Evolutionary conservation across 2,329 filamentous ascomycete genomes (phyloP), one percentile per base, ranked within the genome.

Genomic region (Fusarium sp.): DNA sequence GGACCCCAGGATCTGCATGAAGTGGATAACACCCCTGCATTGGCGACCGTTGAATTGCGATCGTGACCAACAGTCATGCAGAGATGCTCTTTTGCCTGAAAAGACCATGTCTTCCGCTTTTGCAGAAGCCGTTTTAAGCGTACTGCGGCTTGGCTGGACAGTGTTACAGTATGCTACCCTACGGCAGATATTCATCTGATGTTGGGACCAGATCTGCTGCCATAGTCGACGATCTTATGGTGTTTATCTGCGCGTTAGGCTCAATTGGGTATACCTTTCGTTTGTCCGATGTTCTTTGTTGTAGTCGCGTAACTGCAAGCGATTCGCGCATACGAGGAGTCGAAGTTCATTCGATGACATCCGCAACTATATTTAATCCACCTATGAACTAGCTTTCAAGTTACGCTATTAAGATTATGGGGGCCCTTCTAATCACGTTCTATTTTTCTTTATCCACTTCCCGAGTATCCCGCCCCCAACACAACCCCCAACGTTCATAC

Each of bases 171-270:
- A 37, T 37, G 34, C 16, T 27, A 53, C 49, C 24, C 14, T 53
- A 22, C 30, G 30, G 47, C 22, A 37, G 2, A 37, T 51, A 25
- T 53, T 42, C 37, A 29, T 53, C 49, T 53, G 49, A 53, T 22
- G 24, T 53, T 42, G 24, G 32, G 24, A 27, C n/a, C 32, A 52
- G 32, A 41, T 40, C 49, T 40, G 9, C 24, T 40, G 24, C 32
- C 49, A 53, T 53, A 53, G 25, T 27, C 6, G 49, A 9, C 49
- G 49, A 53, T 53, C 49, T 42, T 53, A 53, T 53, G 49, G 18
- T 53, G 37, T 25, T 53, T 53, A 22, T 42, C 34, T 7, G 37
- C 3, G 11, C 27, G 13, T 18, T 34, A 30, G 16, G 8, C 45
- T 7, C 16, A 9, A 60, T 61, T 22, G 18, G 57, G 59, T 11